Base-by-base conservation (phyloP, 2,329 filamentous ascomycete genomes). In the Diaporthe capsici region DNA sequence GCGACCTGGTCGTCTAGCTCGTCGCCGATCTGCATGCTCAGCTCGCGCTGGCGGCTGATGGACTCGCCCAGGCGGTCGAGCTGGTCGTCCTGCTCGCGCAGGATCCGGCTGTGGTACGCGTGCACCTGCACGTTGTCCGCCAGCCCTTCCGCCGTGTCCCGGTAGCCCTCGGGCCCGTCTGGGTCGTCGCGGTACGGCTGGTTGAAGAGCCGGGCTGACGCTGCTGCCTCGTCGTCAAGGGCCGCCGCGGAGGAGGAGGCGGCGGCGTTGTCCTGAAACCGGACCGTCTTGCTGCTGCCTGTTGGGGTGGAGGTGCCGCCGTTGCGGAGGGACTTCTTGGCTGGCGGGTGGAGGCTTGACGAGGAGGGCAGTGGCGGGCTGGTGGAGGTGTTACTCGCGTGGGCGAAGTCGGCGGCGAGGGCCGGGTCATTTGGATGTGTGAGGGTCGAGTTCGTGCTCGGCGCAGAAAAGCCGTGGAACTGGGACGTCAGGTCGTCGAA, bases 1-100 rank as follows among this genome's bases (percentile, higher is more conserved):
- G 93, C 89, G 51, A 97, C 94, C 81, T 99, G 97, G 79, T 92
- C 93, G 80, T 98, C 97, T 49, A 99, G 89, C 88, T 99, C 97
- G 83, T 98, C 94, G 42, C 97, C 96, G 81, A 99, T 98, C 86
- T 97, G 95, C 87, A 98, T 97, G 82, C 94, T 96, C 77, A 99
- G 88, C 86, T 98, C 95, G 68, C 97, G 90, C 87, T 98, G 97
- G 53, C 97, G 91, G 5, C 94, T 91, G 79, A 99, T 98, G 75
- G 92, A 95, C 81, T 92, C 91, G n/a, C 96, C 95, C 5, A 99
- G 87, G 13, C 90, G 89, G 83, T 98, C 96, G n/a, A 99, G 89
- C 83, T 98, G 95, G 78, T 94, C 94, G 82, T 99, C 97, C 85
- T 99, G 97, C 77, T 98, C 93, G n/a, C 90, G 89, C 51, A 99